Evolutionary conservation across 106 monocot species (phyloP).

Genomic region (Phalaenopsis aphrodite): DNA sequence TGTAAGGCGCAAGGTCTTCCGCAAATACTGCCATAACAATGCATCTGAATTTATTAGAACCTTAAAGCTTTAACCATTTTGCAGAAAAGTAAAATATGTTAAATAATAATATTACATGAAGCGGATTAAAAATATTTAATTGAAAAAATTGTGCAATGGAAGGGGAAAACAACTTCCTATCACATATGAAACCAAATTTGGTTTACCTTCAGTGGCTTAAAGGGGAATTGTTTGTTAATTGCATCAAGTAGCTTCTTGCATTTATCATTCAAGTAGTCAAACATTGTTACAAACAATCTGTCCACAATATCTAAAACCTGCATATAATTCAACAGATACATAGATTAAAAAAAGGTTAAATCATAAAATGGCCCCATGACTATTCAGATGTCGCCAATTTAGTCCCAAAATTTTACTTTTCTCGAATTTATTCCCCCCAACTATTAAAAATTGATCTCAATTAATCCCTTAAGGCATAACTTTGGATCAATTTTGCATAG

Average conservation of each 20-base stretch:
- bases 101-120: neutral
- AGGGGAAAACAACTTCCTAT: neutral
- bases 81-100: neutral
- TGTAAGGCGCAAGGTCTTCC: conserved; percentile 62
- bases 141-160: neutral
- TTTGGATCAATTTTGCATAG: no score
- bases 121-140: neutral
- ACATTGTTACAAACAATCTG: conserved; percentile 72
- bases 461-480: no score
- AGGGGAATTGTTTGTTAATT: conserved; percentile 75
- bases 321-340: neutral
- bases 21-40: conserved; percentile 52
- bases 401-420: no score
- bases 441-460: no score
- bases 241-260: conserved; percentile 75
- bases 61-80: neutral
- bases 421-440: no score
- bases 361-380: no score
- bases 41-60: neutral
- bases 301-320: conserved; percentile 92
- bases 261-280: conserved; percentile 78
- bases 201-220: conserved; percentile 81
- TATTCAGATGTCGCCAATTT: no score
- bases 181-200: neutral
- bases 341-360: neutral